Conservation (phyloP, 228 moss, liverwort and hornwort species). For the Sphagnum magellanicum region DNA sequence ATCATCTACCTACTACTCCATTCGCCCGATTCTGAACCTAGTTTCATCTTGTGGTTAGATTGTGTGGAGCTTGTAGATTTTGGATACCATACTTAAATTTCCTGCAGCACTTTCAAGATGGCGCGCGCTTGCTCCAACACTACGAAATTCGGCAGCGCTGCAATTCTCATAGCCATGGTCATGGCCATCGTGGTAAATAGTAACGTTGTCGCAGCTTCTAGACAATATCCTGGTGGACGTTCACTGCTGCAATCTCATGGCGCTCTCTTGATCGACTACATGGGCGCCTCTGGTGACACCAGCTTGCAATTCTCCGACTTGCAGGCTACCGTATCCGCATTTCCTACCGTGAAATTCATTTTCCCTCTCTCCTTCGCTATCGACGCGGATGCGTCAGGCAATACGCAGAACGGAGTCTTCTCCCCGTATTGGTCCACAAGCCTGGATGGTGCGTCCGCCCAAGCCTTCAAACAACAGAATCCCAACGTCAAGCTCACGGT, state of each 20-base stretch:
- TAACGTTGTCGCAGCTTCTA: neutral
- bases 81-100: too few species aligned
- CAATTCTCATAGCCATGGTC: neutral
- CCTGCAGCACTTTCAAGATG: too few species aligned
- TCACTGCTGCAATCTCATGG: conserved; percentile 11
- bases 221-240: neutral
- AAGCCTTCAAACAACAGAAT: neutral
- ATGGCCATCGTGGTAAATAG: neutral
- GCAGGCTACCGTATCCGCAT: neutral
- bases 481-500: neutral
- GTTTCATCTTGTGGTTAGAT: too few species aligned
- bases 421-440: conserved; percentile 13
- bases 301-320: conserved; percentile 14
- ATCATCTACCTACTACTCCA: too few species aligned
- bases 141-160: too few species aligned
- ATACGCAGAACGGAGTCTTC: conserved; percentile 10
- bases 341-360: conserved; percentile 3
- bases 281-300: conserved; percentile 10
- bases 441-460: neutral
- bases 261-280: conserved; percentile 20
- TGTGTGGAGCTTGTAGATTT: too few species aligned
- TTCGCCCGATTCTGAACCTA: too few species aligned
- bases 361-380: conserved; percentile 32
- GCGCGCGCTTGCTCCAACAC: too few species aligned
- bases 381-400: conserved; percentile 6